Conservation (phyloP, 2,329 filamentous ascomycete genomes). For the Coleophoma crateriformis region DNA sequence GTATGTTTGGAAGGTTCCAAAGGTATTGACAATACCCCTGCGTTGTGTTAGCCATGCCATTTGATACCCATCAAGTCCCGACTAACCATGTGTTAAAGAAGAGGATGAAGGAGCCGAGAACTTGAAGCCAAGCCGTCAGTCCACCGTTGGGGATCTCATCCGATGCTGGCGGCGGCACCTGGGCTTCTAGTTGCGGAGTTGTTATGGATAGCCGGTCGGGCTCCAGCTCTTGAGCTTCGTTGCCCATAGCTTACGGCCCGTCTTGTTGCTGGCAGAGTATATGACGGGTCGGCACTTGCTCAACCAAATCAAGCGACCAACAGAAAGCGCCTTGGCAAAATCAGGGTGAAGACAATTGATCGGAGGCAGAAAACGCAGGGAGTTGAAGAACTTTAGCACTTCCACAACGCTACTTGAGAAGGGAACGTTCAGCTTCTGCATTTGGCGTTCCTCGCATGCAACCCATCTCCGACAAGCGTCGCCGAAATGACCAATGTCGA, state of each 20-base stretch:
- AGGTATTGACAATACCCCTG: constrained; percentile 35
- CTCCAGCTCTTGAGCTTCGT: background rate
- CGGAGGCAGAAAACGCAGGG: too few relatives aligned
- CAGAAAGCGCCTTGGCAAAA: too few relatives aligned
- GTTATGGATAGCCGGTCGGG: background rate
- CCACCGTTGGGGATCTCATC: constrained; percentile 21
- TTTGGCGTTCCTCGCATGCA: too few relatives aligned
- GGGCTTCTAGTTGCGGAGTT: background rate
- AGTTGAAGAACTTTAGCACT: too few relatives aligned
- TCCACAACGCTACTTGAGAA: too few relatives aligned
- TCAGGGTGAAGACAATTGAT: too few relatives aligned
- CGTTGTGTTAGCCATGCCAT: background rate
- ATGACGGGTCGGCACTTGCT: too few relatives aligned
- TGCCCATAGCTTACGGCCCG: background rate
- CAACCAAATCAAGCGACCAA: too few relatives aligned
- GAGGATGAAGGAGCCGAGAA: constrained; percentile 18
- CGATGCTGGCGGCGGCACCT: background rate
- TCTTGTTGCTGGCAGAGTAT: too few relatives aligned
- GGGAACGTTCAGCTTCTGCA: too few relatives aligned
- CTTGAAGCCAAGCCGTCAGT: constrained; percentile 23
- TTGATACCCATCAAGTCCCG: background rate
- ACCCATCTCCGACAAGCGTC: too few relatives aligned
- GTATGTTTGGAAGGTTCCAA: constrained; percentile 49
- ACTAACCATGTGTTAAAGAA: constrained; percentile 22
- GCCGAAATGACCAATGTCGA: too few relatives aligned